Base-by-base conservation (phyloP, 1,284 basidiomycete species). In the Cystobasidium pallidum region DNA sequence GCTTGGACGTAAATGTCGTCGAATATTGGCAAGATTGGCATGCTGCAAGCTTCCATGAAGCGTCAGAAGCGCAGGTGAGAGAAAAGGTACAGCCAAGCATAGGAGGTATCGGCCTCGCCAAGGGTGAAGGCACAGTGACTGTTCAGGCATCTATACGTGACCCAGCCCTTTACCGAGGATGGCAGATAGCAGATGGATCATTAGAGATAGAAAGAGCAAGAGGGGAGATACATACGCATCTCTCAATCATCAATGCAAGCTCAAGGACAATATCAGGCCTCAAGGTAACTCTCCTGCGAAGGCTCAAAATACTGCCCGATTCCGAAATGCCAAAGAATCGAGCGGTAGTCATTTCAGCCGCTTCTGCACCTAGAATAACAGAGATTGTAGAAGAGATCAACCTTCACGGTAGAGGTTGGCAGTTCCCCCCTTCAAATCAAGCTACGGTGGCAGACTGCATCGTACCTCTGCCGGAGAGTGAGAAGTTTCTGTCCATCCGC, bases 321-420 rank as follows among this genome's bases (percentile, higher is more conserved):
- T 34, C 62, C 3, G 62, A 24, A 52, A 73, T 24, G 32, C 76
- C 51, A 39, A 59, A 8, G 57, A 39, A 36, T 59, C 49, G 54
- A 64, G 64, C 61, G 19, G 26, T 57, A 39, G 13, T 72, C 8
- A 57, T 68, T 34, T 49, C 67, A 49, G 55, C 67, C 24, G 51
- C 64, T 57, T 54, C 64, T 3, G 61, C 58, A 30, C 57, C 32
- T 2, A 45, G 74, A 28, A 72, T 78, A 1, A 74, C 77, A 15
- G 73, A 74, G 57, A 51, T 66, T 2, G 66, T 76, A 24, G 24
- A 70, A 2, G 73, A 75, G 26, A 49, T 72, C 45, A 71, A 73
- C 15, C 76, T 78, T n/a, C 72, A 73, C 26, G 78, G 78, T 21
- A 62, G 73, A 19, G 58, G 66, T 6, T 74, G 76, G 61, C 73